phyloP scores from a whole-genome alignment of 2,329 filamentous ascomycete genomes.

The Tolypocladium inflatum region DNA sequence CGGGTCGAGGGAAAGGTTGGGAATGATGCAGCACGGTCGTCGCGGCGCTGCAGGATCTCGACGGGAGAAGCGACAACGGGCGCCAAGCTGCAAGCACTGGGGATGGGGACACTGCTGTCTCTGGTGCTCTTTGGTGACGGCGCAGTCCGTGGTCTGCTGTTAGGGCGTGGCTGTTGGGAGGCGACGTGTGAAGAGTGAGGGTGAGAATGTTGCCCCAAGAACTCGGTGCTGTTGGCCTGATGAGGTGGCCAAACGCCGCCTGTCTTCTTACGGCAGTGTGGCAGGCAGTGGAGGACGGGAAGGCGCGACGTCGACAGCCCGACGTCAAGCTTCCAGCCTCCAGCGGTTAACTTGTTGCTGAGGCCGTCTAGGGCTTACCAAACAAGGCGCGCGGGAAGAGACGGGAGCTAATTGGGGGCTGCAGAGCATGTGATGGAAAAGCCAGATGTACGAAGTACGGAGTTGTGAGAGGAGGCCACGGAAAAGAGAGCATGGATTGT shows the following conservation, averaged over 20 bases:
- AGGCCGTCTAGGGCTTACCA: background rate
- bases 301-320: background rate
- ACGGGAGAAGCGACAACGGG: background rate
- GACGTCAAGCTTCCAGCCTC: background rate
- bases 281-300: background rate
- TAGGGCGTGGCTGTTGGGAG: background rate
- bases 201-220: background rate
- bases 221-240: background rate
- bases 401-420: slow-evolving; percentile 1
- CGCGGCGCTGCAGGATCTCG: background rate
- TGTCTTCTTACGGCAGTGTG: background rate
- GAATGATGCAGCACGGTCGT: background rate
- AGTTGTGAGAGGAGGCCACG: too few species aligned
- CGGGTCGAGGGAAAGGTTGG: background rate
- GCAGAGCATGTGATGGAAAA: background rate
- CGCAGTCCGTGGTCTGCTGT: background rate
- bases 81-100: background rate
- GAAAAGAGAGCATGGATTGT: background rate
- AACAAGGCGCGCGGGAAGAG: background rate
- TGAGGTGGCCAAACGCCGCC: background rate
- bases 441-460: background rate
- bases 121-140: background rate
- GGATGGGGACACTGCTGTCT: background rate
- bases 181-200: background rate
- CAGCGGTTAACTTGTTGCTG: background rate